Evolutionary conservation across 176 grass and related monocot genomes (phyloP).

Genomic region (Tuctoria greenei): DNA sequence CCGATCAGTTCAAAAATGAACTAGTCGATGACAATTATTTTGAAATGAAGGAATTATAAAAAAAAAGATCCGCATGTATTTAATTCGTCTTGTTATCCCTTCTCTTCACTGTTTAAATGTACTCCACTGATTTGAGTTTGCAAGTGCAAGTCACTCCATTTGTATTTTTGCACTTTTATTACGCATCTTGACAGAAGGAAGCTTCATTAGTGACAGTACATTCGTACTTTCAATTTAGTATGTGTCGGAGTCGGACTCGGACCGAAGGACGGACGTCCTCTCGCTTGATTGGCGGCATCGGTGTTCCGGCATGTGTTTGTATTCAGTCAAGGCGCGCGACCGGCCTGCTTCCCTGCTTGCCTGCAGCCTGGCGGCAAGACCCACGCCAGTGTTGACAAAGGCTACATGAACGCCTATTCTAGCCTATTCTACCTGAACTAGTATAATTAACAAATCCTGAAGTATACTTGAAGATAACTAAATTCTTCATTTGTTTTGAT

Average conservation of each 20-base stretch:
- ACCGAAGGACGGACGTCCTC: background rate
- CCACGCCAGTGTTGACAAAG: background rate
- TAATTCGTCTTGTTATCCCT: background rate
- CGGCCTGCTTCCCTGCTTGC: too few species aligned
- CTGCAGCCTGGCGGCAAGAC: too few species aligned
- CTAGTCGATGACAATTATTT: too few species aligned
- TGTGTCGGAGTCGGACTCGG: background rate
- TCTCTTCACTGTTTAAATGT: background rate
- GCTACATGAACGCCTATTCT: background rate
- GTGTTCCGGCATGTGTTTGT: background rate
- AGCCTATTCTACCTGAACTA: background rate
- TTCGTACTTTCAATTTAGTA: background rate
- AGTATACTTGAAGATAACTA: background rate
- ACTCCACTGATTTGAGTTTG: background rate
- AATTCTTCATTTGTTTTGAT: too few species aligned
- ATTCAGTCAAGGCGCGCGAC: background rate
- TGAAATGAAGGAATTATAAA: too few species aligned
- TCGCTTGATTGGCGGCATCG: background rate
- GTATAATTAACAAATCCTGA: conserved; percentile 13
- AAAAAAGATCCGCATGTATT: background rate
- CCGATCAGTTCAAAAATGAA: too few species aligned
- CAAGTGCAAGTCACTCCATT: background rate
- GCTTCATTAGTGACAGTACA: background rate
- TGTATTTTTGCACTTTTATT: background rate
- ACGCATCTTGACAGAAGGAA: background rate